Evolutionary conservation across 179 eudicot species (phyloP).

Genomic region (Silene vulgaris): DNA sequence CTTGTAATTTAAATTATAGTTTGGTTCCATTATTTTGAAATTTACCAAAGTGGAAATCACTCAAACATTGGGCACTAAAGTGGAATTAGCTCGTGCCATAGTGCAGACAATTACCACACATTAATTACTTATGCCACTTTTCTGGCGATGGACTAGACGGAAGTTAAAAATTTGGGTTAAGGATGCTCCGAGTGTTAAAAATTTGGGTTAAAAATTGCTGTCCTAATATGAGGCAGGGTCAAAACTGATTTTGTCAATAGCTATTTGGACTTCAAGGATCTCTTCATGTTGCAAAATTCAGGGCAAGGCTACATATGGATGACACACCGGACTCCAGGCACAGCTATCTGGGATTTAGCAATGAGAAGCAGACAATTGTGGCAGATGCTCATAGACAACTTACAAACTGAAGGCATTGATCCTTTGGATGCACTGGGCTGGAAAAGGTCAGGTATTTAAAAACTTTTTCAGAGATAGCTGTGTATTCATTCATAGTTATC

Average conservation of each 20-base stretch:
- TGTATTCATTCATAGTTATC: neutral
- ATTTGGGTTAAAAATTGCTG: neutral
- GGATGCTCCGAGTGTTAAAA: neutral
- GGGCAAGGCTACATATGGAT: conserved; percentile 92
- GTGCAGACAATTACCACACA: no score
- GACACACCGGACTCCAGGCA: conserved; percentile 64
- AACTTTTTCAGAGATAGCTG: neutral
- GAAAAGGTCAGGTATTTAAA: conserved; percentile 65
- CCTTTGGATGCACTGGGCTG: conserved; percentile 64
- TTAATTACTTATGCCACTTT: no score
- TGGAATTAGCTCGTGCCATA: neutral
- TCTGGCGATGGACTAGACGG: no score
- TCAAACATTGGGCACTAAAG: neutral
- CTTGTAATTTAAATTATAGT: no score
- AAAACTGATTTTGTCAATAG: neutral
- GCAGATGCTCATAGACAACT: conserved; percentile 49
- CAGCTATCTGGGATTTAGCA: conserved; percentile 65
- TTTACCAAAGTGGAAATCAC: neutral
- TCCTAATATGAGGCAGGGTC: neutral
- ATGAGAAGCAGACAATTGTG: conserved; percentile 66
- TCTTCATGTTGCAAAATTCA: conserved; percentile 22
- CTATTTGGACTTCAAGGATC: neutral
- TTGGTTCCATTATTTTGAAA: neutral
- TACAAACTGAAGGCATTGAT: conserved; percentile 50
- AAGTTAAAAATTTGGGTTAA: neutral